Conservation (phyloP, 2,329 filamentous ascomycete species). For the Akanthomyces dipterigenus region DNA sequence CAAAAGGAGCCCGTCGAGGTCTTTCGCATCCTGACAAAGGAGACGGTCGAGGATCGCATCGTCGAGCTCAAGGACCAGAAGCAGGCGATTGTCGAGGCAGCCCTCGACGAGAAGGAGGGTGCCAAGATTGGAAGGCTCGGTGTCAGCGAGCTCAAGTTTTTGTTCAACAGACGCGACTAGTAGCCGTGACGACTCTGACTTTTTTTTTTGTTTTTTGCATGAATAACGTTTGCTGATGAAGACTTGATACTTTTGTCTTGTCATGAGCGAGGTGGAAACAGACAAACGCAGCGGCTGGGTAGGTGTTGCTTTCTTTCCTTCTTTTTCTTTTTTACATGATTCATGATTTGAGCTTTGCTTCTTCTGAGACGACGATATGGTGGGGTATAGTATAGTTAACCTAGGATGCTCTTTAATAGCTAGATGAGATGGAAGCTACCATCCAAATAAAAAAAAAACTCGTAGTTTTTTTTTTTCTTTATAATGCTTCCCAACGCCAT, state of each 20-base stretch:
- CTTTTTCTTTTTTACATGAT: not conserved
- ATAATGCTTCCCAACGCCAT: not conserved
- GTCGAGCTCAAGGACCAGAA: slow-evolving; percentile 73
- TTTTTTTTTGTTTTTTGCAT: not conserved
- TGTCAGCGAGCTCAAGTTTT: slow-evolving; percentile 58
- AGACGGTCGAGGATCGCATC: slow-evolving; percentile 85
- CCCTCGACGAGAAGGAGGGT: slow-evolving; percentile 68
- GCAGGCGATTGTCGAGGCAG: slow-evolving; percentile 66
- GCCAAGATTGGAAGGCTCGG: slow-evolving; percentile 61
- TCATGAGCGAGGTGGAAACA: not conserved
- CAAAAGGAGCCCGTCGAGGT: slow-evolving; percentile 69
- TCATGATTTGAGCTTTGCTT: not conserved
- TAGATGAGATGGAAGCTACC: not conserved
- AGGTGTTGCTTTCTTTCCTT: too few species aligned
- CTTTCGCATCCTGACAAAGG: slow-evolving; percentile 68
- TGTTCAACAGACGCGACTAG: slow-evolving; percentile 42
- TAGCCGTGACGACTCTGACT: not conserved
- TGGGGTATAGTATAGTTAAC: not conserved
- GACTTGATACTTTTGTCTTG: not conserved
- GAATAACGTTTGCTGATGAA: not conserved
- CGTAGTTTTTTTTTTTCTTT: not conserved
- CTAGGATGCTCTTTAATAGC: not conserved
- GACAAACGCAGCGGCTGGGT: too few species aligned
- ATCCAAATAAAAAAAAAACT: not conserved
- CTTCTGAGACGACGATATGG: not conserved